Conservation (phyloP, 2,329 filamentous ascomycete species). For the Cladosporium velox region DNA sequence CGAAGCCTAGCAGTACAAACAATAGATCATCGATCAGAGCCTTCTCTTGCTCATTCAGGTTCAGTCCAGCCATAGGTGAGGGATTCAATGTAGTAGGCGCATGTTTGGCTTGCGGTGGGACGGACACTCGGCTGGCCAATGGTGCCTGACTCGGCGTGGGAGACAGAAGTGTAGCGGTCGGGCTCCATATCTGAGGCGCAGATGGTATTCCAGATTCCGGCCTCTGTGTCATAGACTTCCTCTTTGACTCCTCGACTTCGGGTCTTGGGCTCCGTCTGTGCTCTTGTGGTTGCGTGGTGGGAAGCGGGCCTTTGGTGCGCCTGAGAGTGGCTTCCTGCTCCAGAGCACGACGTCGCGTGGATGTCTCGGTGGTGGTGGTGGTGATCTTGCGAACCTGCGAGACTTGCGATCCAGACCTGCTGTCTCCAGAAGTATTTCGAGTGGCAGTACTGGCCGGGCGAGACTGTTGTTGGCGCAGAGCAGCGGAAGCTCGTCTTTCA, state of each 20-base stretch:
- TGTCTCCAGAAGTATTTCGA: constrained; percentile 24
- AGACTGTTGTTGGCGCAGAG: constrained; percentile 30
- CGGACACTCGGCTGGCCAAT: constrained; percentile 67
- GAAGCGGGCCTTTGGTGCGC: constrained; percentile 14
- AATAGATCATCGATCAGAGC: constrained; percentile 86
- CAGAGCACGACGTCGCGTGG: constrained; percentile 11
- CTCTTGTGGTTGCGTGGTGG: constrained; percentile 13
- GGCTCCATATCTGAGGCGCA: constrained; percentile 63
- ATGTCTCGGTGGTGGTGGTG: constrained; percentile 20
- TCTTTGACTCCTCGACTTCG: constrained; percentile 1
- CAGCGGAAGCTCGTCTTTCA: constrained; percentile 33
- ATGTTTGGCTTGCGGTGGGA: constrained; percentile 63
- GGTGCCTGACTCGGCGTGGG: constrained; percentile 63
- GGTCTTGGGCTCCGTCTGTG: constrained; percentile 18
- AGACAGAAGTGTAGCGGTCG: constrained; percentile 73
- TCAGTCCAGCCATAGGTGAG: constrained; percentile 67
- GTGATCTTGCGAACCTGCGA: constrained; percentile 13
- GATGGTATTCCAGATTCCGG: constrained; percentile 9
- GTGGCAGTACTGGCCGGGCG: constrained; percentile 29
- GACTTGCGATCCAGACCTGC: constrained; percentile 10
- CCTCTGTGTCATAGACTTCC: constrained; percentile 4
- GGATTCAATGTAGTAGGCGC: constrained; percentile 71
- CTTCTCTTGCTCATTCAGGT: constrained; percentile 79
- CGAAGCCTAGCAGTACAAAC: constrained; percentile 96
- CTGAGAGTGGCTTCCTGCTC: constrained; percentile 20